Evolutionary conservation across 257 asterid genomes (phyloP), one percentile per base, ranked within the genome.

Genomic region (Solanum sejunctum): DNA sequence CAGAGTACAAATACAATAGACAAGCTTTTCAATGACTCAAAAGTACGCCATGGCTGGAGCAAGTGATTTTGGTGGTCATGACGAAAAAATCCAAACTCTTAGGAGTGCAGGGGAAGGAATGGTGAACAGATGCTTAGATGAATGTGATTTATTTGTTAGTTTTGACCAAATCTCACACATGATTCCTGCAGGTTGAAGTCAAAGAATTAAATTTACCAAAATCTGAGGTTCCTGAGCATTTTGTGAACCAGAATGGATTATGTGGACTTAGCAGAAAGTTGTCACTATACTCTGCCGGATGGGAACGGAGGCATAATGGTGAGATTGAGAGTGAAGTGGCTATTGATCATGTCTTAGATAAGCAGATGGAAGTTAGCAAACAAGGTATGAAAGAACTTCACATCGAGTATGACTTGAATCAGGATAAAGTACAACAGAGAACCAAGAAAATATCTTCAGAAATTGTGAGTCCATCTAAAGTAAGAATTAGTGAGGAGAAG

Each of bases 1-100:
- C 85, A 88, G 98, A 95, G 86, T 93, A 92, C 93, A 95, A 93
- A 87, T 93, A 93, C 75, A 95, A 93, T 85, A 91, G 94, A 84
- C 95, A 91, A 86, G 92, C 93, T 85, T 95, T 95, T 78, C 96
- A 86, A 90, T 93, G 95, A 91, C 97, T 54, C 95, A 93, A 83
- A 95, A 92, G 84, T 95, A 90, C 71, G 95, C 96, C 67, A 84
- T 63, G 79, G 88, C 81, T 81, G 93, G 91, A 85, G 91, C 87
- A 84, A 84, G 87, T 86, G 91, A 79, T 85, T 75, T 79, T 80
- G 86, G 86, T 47, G 78, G 49, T 86, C 84, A 41, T 80, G 85
- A 84, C 83, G 86, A 88, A 79, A 88, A 85, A 66, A 56, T 45
- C 83, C 92, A 83, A 85, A 58, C 85, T 86, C 85, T 63, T 43